Evolutionary conservation across 345 rosid species (phyloP).

Genomic region (Pistacia vera): DNA sequence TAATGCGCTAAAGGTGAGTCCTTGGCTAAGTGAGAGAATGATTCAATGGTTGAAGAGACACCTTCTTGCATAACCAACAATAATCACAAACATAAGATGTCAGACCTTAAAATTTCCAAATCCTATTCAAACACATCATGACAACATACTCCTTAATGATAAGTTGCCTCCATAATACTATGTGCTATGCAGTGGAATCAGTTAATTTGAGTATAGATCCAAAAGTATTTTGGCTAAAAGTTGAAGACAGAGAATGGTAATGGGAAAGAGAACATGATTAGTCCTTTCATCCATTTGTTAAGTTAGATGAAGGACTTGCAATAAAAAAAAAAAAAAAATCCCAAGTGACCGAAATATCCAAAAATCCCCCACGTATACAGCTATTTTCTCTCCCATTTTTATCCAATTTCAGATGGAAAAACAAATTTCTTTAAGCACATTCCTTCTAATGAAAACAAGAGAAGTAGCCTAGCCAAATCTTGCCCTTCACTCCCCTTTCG

Average conservation of each 20-base stretch:
- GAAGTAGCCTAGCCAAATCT: too few species aligned
- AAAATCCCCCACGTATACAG: too few species aligned
- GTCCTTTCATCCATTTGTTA: too few species aligned
- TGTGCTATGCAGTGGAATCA: background rate
- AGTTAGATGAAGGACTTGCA: too few species aligned
- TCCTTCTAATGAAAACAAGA: too few species aligned
- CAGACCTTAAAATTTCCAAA: slow-evolving; percentile 5
- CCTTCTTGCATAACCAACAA: slow-evolving; percentile 66
- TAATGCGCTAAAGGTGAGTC: slow-evolving; percentile 33
- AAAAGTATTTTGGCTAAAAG: slow-evolving; percentile 1
- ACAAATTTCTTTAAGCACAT: too few species aligned
- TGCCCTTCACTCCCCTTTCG: too few species aligned
- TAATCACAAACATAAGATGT: slow-evolving; percentile 2
- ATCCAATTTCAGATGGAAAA: too few species aligned
- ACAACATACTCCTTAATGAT: background rate
- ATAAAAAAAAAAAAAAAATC: too few species aligned
- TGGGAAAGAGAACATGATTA: background rate
- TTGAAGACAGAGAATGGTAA: background rate
- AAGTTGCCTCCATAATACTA: background rate
- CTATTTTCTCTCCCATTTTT: too few species aligned
- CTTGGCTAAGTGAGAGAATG: slow-evolving; percentile 63
- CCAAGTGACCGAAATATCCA: background rate
- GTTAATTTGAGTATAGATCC: background rate
- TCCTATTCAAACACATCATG: background rate
- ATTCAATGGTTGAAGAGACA: slow-evolving; percentile 57